These are phyloP conservation scores for Aspergillus taichungensis DNA, from an alignment of 495 filamentous ascomycete species.

Conservation along the genomic window DNA sequence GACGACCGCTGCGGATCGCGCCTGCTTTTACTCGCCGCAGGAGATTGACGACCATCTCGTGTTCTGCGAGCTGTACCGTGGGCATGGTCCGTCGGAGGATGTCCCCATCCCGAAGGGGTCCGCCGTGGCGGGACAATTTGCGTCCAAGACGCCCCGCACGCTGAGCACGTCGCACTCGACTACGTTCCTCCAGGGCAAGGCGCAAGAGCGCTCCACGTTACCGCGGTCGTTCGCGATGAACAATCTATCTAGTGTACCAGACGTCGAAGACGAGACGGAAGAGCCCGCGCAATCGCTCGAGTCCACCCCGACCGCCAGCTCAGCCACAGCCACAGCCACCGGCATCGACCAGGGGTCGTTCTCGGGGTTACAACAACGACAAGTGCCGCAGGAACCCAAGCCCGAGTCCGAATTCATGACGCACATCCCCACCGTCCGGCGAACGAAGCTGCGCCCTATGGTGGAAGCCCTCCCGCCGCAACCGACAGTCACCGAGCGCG, in stretches of 20 bases:
- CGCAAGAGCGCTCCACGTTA: constrained; percentile 29
- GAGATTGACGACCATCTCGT: constrained; percentile 66
- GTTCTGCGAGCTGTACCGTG: constrained; percentile 68
- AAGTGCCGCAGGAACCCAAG: constrained; percentile 18
- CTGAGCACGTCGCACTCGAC: constrained; percentile 32
- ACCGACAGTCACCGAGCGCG: constrained; percentile 49
- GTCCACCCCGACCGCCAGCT: constrained; percentile 45
- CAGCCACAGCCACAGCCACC: constrained; percentile 56
- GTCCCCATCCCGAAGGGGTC: constrained; percentile 45
- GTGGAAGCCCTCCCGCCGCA: constrained; percentile 57
- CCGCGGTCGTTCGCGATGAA: constrained; percentile 40
- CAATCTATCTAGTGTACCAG: constrained; percentile 25
- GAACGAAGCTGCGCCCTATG: constrained; percentile 42
- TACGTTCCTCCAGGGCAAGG: constrained; percentile 27
- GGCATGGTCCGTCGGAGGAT: constrained; percentile 59
- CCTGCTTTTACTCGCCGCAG: constrained; percentile 67
- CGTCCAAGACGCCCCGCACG: constrained; percentile 22
- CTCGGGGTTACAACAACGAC: constrained; percentile 27
- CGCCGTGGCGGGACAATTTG: constrained; percentile 19
- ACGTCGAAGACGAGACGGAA: constrained; percentile 17
- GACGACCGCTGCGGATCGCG: constrained; percentile 65
- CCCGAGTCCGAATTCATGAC: constrained; percentile 42
- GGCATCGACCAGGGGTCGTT: constrained; percentile 40
- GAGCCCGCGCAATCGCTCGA: constrained; percentile 10
- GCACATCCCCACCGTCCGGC: constrained; percentile 42